Percentiles rank a stretch among this genome's conserved stretches.
Evolutionary conservation across 1,284 basidiomycete genomes (phyloP).

Genomic region (Megacollybia platyphylla): DNA sequence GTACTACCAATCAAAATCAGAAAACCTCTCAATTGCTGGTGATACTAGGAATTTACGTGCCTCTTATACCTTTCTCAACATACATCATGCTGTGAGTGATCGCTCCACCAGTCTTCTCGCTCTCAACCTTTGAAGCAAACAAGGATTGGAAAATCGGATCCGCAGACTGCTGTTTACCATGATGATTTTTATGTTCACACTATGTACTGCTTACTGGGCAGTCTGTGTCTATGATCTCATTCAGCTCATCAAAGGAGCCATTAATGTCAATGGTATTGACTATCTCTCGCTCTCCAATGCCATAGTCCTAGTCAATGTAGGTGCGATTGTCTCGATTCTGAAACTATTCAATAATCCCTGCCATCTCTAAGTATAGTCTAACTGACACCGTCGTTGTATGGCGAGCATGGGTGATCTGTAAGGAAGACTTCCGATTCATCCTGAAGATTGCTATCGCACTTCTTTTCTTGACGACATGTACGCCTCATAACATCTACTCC

Average conservation of each 20-base stretch:
- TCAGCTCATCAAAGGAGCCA: slow-evolving; percentile 4
- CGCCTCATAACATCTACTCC: not conserved
- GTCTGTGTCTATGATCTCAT: slow-evolving; percentile 8
- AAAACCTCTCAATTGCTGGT: not conserved
- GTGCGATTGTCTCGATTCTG: not conserved
- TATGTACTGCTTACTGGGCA: slow-evolving; percentile 10
- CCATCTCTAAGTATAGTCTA: slow-evolving; percentile 8
- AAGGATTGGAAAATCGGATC: slow-evolving; percentile 2
- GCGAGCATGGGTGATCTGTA: slow-evolving; percentile 13
- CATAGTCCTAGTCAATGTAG: slow-evolving; percentile 10
- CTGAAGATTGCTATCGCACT: slow-evolving; percentile 9
- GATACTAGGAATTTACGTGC: slow-evolving; percentile 6
- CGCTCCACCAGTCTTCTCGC: not conserved
- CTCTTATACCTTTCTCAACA: slow-evolving; percentile 4
- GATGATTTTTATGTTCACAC: slow-evolving; percentile 7
- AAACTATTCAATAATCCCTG: not conserved
- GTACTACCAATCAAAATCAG: not conserved
- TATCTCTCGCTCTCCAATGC: slow-evolving; percentile 7
- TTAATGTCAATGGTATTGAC: not conserved
- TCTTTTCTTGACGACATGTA: slow-evolving; percentile 7
- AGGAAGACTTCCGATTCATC: slow-evolving; percentile 7
- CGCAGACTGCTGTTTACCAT: slow-evolving; percentile 5
- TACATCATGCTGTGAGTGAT: slow-evolving; percentile 3
- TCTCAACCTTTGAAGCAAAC: slow-evolving; percentile 1
- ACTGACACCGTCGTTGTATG: slow-evolving; percentile 13